These are phyloP conservation scores for Psidium guajava DNA, from an alignment of 345 rosid genomes.

Conservation along the genomic window DNA sequence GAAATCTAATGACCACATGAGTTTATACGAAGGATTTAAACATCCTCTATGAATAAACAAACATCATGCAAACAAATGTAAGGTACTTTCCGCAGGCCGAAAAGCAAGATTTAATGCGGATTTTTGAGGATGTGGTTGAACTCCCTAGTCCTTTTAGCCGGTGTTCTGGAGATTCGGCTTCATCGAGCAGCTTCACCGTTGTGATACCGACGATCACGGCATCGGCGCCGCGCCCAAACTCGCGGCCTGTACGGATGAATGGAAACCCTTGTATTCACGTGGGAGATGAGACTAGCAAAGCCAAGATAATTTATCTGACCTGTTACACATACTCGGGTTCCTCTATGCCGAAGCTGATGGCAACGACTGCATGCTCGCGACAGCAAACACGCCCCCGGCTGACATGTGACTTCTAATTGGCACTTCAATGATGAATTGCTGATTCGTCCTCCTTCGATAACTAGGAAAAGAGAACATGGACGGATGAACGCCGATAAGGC, in stretches of 20 bases:
- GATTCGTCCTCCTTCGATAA: not conserved
- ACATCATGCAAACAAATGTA: not conserved
- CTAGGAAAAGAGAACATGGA: not conserved
- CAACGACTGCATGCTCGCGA: slow-evolving; percentile 48
- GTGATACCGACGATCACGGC: slow-evolving; percentile 87
- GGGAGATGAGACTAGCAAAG: not conserved
- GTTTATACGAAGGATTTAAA: not conserved
- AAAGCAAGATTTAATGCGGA: slow-evolving; percentile 17
- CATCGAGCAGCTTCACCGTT: slow-evolving; percentile 59
- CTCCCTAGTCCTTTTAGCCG: slow-evolving; percentile 54
- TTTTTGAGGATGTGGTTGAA: slow-evolving; percentile 50
- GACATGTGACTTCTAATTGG: not conserved
- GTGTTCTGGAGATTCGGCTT: slow-evolving; percentile 62
- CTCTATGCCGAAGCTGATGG: slow-evolving; percentile 78
- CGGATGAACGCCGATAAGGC: not conserved
- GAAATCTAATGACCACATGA: not conserved
- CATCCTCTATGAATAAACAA: not conserved
- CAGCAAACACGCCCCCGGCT: not conserved
- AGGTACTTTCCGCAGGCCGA: not conserved
- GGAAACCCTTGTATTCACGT: not conserved
- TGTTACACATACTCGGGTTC: slow-evolving; percentile 73
- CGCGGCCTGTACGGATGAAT: slow-evolving; percentile 31
- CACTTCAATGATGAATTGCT: not conserved
- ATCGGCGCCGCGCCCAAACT: slow-evolving; percentile 97
- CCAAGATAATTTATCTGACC: slow-evolving; percentile 18